Conservation (phyloP, 192 early-diverging fungal species). For the Coemansia sp. region DNA sequence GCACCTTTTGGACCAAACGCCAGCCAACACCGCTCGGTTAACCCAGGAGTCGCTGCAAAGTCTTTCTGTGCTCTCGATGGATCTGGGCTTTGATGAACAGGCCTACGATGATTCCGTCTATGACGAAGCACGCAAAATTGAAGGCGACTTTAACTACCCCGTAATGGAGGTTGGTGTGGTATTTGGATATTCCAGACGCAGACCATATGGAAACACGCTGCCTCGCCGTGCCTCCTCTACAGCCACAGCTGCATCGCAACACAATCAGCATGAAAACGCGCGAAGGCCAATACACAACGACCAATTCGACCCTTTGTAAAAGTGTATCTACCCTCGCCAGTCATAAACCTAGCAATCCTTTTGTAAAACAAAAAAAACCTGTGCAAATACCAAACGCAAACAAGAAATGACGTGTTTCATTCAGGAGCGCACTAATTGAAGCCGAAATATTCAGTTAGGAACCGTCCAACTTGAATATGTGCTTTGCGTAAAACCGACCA, state of each 20-base stretch:
- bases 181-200: slow-evolving; percentile 42
- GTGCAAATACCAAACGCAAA: too few species aligned
- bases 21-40: background rate
- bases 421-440: too few species aligned
- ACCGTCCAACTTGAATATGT: too few species aligned
- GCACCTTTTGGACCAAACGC: slow-evolving; percentile 9
- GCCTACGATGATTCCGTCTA: slow-evolving; percentile 37
- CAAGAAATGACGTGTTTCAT: too few species aligned
- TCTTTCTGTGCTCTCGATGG: slow-evolving; percentile 45
- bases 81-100: slow-evolving; percentile 18
- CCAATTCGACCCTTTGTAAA: background rate
- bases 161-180: slow-evolving; percentile 54
- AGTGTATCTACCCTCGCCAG: background rate
- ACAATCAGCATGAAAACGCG: background rate
- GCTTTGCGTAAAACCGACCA: slow-evolving; percentile 25
- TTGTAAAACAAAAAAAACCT: too few species aligned
- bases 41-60: background rate
- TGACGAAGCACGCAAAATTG: slow-evolving; percentile 39
- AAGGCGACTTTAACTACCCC: slow-evolving; percentile 54
- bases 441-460: too few species aligned
- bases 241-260: slow-evolving; percentile 1
- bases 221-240: slow-evolving; percentile 13
- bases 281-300: slow-evolving; percentile 2
- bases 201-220: slow-evolving; percentile 39
- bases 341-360: too few species aligned